Conservation (phyloP, 148 eudicot species). For the Fallopia convolvulus region DNA sequence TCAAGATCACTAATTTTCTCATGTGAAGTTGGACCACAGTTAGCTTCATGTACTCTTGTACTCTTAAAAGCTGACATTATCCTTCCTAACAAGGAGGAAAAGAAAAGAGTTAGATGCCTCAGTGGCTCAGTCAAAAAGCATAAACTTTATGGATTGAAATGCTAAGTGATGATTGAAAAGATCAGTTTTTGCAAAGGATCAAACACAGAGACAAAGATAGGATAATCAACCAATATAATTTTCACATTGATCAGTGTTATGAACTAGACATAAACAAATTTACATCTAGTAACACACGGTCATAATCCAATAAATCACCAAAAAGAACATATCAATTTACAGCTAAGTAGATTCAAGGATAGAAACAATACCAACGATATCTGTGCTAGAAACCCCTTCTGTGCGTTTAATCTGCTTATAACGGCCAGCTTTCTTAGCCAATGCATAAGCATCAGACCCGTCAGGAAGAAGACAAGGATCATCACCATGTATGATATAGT, state of each 20-base stretch:
- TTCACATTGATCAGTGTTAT: background rate
- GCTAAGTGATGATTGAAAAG: background rate
- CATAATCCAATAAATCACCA: background rate
- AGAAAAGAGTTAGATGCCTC: background rate
- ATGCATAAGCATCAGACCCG: conserved; percentile 91
- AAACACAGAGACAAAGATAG: background rate
- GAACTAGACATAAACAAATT: background rate
- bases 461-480: conserved; percentile 98
- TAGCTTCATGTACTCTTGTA: conserved; percentile 21
- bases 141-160: background rate
- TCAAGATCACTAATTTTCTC: conserved; percentile 24
- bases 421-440: conserved; percentile 86
- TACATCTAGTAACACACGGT: background rate
- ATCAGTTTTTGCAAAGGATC: background rate
- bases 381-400: conserved; percentile 98
- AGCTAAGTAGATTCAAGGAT: background rate
- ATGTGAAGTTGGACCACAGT: conserved; percentile 16
- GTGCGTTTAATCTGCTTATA: conserved; percentile 98
- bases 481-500: conserved; percentile 93
- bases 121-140: background rate
- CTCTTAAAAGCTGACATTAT: conserved; percentile 55
- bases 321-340: background rate
- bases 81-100: conserved; percentile 40
- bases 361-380: conserved; percentile 82
- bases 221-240: background rate